Evolutionary conservation across 192 early-diverging fungal species (phyloP).

Genomic region (Backusella liffmaniae): DNA sequence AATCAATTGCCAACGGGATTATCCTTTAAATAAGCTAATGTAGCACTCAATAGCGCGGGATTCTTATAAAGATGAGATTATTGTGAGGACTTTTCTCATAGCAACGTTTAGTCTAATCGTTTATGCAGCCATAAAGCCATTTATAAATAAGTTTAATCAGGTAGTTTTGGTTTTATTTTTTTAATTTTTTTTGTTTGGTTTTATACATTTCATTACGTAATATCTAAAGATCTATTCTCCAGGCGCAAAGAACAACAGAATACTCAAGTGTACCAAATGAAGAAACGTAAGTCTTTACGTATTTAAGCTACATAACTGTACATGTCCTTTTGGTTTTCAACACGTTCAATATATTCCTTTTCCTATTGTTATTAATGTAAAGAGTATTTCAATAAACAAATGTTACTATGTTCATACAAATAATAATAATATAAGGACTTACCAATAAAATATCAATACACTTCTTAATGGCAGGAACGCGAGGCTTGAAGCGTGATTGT

Average conservation of each 20-base stretch:
- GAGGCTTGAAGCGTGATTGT: constrained; percentile 85
- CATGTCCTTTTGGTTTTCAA: constrained; percentile 69
- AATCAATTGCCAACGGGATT: background rate
- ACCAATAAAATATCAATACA: constrained; percentile 90
- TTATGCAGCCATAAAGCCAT: constrained; percentile 54
- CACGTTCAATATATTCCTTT: constrained; percentile 91
- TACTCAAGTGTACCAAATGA: background rate
- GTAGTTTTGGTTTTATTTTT: constrained; percentile 22
- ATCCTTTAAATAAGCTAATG: background rate
- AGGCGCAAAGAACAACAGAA: background rate
- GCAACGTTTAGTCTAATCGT: constrained; percentile 50
- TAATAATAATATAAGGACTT: background rate
- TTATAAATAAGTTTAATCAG: constrained; percentile 42
- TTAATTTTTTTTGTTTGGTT: background rate
- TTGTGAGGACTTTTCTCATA: constrained; percentile 64
- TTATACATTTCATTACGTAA: background rate
- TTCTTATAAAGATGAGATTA: constrained; percentile 71
- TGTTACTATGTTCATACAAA: background rate
- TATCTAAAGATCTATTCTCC: background rate
- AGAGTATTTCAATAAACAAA: background rate
- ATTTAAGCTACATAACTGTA: constrained; percentile 80
- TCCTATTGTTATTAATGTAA: constrained; percentile 70
- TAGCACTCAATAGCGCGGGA: constrained; percentile 47
- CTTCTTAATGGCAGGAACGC: constrained; percentile 94
- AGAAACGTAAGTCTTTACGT: background rate